These are phyloP conservation scores for Cladophialophora chaetospira DNA, from an alignment of 2,329 filamentous ascomycete genomes.

Conservation along the genomic window DNA sequence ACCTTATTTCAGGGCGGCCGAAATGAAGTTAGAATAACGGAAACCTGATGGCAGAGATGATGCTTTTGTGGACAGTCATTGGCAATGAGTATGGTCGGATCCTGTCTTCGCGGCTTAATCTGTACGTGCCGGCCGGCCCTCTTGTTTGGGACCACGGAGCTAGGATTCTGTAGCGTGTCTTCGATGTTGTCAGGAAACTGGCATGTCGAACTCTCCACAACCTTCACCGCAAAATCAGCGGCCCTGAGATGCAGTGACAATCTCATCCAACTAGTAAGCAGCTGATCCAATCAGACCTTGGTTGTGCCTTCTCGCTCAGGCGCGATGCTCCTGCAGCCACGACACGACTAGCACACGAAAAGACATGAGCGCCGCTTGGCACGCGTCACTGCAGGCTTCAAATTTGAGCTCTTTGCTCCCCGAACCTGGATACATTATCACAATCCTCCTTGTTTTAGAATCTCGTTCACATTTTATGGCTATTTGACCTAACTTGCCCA, in stretches of 20 bases:
- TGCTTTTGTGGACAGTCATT: neutral
- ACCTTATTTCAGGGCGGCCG: neutral
- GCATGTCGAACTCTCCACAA: too few species aligned
- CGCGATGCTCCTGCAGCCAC: too few species aligned
- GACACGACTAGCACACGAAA: constrained; percentile 5
- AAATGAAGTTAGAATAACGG: neutral
- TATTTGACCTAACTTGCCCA: neutral
- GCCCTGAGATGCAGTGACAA: neutral
- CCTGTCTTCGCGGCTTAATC: neutral
- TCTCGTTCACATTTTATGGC: neutral
- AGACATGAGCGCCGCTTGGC: too few species aligned
- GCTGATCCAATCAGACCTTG: too few species aligned
- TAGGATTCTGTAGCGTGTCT: neutral
- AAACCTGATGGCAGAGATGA: neutral
- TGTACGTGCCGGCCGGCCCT: too few species aligned
- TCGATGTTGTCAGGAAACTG: neutral
- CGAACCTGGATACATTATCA: neutral
- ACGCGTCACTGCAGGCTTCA: neutral
- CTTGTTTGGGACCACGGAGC: too few species aligned
- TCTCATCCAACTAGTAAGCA: neutral
- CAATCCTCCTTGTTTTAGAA: neutral
- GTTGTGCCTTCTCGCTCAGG: too few species aligned
- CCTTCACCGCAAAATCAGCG: too few species aligned
- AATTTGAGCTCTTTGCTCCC: neutral
- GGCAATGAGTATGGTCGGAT: neutral